Conservation (phyloP, 805 yeast genomes). For the Starmerella etchellsii region DNA sequence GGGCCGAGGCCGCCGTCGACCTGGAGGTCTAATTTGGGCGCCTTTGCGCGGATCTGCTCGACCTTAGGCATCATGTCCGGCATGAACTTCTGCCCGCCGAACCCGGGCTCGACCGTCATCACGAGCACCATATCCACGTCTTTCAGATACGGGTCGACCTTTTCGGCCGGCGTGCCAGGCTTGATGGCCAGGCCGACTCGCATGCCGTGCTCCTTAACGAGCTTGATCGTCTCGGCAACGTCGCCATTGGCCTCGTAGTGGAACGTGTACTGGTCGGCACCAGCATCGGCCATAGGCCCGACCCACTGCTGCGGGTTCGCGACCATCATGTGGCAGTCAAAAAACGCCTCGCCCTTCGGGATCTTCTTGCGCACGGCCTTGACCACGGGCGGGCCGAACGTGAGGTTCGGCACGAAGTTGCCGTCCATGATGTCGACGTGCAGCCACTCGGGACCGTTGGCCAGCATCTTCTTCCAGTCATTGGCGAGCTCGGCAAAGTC, state of each 20-base stretch:
- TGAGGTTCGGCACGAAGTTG: slow-evolving; percentile 91
- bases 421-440: slow-evolving; percentile 99
- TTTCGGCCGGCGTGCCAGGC: slow-evolving; percentile 85
- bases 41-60: slow-evolving; percentile 52
- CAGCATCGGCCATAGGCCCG: slow-evolving; percentile 77
- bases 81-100: slow-evolving; percentile 97
- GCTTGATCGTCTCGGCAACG: slow-evolving; percentile 58
- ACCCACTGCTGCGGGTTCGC: slow-evolving; percentile 87
- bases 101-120: slow-evolving; percentile 99
- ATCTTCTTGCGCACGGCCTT: slow-evolving; percentile 60
- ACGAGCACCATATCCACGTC: slow-evolving; percentile 86
- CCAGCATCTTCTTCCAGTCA: slow-evolving; percentile 70
- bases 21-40: slow-evolving; percentile 74
- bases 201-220: slow-evolving; percentile 71
- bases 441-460: slow-evolving; percentile 86
- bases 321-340: slow-evolving; percentile 99
- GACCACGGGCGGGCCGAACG: slow-evolving; percentile 86
- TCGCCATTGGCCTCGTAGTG: slow-evolving; percentile 79
- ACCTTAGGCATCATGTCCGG: slow-evolving; percentile 94
- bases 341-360: slow-evolving; percentile 54
- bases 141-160: slow-evolving; percentile 58
- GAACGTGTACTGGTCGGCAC: slow-evolving; percentile 93
- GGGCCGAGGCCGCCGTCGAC: slow-evolving; percentile 94
- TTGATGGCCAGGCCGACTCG: slow-evolving; percentile 89
- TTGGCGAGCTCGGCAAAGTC: slow-evolving; percentile 84